Evolutionary conservation across 768 basidiomycete species (phyloP), one percentile per base, ranked within the genome.

Genomic region (Boletales sp.): DNA sequence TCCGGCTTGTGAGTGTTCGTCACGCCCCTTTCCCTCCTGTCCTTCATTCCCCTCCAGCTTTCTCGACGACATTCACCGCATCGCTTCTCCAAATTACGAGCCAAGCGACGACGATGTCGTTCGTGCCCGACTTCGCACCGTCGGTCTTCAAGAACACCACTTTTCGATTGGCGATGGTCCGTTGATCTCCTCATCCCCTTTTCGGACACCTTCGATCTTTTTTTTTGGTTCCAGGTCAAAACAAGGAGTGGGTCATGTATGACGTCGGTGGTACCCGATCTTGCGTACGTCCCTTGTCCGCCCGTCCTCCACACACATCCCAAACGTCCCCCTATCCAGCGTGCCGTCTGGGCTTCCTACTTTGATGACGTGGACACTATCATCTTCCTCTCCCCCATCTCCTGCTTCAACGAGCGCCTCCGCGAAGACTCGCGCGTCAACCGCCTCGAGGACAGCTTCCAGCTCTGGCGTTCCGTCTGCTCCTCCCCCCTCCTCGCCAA

Each of bases 331-430:
- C 45, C 48, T 30, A 42, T 39, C 60, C 63, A 88, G 86, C 77
- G 87, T 47, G 75, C 76, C 17, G 84, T 82, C 0, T 92, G 90
- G 89, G 82, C 81, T 62, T 81, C 86, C 4, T 90, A 84, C 66
- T 90, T 91, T 53, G 87, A 90, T 55, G 86, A 89, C 63, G 81
- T 86, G 46, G 82, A 89, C 67, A 82, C 88, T 2, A 88, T 92
- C 64, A 90, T 93, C 58, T 92, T 91, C 70, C 80, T 92, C 34
- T 66, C 65, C 42, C 73, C 76, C 55, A 84, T 92, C 58, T 89
- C 86, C 24, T 86, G 87, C 47, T 93, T 92, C 62, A 86, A 92
- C 58, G 89, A 92, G 64, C 79, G 75, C 44, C 73, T 92, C 0
- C 81, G 82, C 6, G 90, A 90, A 65, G 79, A 90, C 58, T 74